phyloP scores from a whole-genome alignment of 1,139 yeast species.

The Saccharomyces hybrid region DNA sequence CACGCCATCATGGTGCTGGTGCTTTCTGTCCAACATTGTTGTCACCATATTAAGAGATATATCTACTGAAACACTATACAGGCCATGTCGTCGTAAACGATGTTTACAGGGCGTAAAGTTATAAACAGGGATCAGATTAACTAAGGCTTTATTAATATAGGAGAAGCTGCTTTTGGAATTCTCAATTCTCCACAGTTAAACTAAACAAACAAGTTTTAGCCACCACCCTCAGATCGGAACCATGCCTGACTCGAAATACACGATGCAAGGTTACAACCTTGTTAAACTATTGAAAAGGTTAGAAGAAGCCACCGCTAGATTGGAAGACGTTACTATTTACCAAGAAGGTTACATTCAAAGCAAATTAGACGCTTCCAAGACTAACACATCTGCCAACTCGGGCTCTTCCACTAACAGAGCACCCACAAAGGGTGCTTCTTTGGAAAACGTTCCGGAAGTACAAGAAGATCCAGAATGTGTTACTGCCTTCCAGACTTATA shows the following conservation, averaged over 20 bases:
- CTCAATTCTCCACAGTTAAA: too few relatives aligned
- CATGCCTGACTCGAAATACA: slow-evolving; percentile 48
- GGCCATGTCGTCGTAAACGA: not conserved
- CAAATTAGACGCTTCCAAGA: slow-evolving; percentile 16
- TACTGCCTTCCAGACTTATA: slow-evolving; percentile 47
- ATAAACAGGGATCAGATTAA: not conserved
- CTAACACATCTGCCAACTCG: slow-evolving; percentile 6
- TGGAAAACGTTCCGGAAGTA: slow-evolving; percentile 20
- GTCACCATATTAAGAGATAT: not conserved
- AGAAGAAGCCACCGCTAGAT: slow-evolving; percentile 91
- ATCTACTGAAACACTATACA: not conserved
- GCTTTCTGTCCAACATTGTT: not conserved
- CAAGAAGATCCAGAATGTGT: slow-evolving; percentile 38
- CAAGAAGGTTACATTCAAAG: slow-evolving; percentile 46
- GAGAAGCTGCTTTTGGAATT: not conserved
- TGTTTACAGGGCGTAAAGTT: not conserved
- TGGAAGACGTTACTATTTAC: slow-evolving; percentile 78
- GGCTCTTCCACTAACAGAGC: slow-evolving; percentile 9
- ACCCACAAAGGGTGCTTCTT: slow-evolving; percentile 17
- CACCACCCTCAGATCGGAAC: not conserved
- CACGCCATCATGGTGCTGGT: too few relatives aligned
- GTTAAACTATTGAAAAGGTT: slow-evolving; percentile 75
- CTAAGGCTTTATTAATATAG: not conserved
- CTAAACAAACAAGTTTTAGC: not conserved
- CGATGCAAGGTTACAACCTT: slow-evolving; percentile 71